phyloP scores from a whole-genome alignment of 1,139 yeast genomes.

The Diutina pseudorugosa region DNA sequence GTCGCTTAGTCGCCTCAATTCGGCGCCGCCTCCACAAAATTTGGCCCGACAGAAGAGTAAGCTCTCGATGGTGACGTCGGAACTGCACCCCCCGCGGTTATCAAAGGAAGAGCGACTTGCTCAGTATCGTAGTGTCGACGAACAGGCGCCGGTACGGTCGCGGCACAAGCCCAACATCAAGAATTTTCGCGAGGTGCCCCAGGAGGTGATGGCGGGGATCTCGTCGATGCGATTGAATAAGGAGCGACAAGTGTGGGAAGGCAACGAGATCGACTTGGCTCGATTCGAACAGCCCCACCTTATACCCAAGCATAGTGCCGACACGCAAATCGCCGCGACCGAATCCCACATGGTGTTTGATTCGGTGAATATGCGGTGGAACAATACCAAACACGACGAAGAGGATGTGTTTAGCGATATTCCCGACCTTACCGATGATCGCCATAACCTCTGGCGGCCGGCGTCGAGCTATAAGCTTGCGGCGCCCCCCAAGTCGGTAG shows the following conservation, averaged over 20 bases:
- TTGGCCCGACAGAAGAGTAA: not conserved
- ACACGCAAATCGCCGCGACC: not conserved
- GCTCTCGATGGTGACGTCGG: not conserved
- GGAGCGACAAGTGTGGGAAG: constrained; percentile 1
- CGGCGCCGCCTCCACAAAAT: not conserved
- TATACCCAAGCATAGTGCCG: not conserved
- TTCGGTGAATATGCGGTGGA: not conserved
- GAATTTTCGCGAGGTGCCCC: not conserved
- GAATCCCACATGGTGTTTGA: not conserved
- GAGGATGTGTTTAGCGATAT: not conserved
- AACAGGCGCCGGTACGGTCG: not conserved
- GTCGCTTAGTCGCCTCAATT: not conserved
- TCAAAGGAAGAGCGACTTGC: not conserved
- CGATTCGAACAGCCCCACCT: constrained; percentile 1
- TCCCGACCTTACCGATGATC: constrained; percentile 1
- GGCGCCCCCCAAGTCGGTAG: not conserved
- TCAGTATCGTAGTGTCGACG: not conserved
- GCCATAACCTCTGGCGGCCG: not conserved
- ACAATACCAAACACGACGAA: not conserved
- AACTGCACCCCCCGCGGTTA: not conserved
- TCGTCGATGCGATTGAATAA: not conserved
- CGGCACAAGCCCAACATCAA: not conserved
- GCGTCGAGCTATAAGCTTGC: not conserved
- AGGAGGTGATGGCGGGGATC: not conserved
- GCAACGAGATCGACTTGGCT: not conserved